Base-by-base conservation (phyloP, 257 asterid species). In the Lantana camara region DNA sequence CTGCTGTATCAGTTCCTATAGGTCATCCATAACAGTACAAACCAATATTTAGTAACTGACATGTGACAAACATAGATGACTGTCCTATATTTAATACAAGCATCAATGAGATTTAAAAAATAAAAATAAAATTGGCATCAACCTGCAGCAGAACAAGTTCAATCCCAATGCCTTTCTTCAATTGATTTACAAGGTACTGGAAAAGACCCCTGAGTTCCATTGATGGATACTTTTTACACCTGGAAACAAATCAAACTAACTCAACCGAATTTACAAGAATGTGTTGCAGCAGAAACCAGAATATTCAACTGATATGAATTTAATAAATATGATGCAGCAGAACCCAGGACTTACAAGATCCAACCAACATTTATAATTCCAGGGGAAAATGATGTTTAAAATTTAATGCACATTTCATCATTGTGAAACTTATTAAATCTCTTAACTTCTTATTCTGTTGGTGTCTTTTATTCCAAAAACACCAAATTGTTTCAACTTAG, bases 121-220 rank as follows among this genome's bases (percentile, higher is more conserved):
- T 47, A 73, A 61, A 63, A 50, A 35, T 27, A n/a, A n/a, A n/a
- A 48, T 27, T 57, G 20, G 16, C 20, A 73, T 57, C 50, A 53
- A 79, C 99, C 99, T 94, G 99, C 67, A 94, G 76, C 72, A 94
- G 86, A 74, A 90, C 89, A 72, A 94, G 99, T 83, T 94, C 99
- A 76, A 88, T 88, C 69, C 99, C 99, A 76, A 71, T 77, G 62
- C 99, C 99, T 75, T 82, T 90, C 84, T 94, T 94, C 88, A 94
- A 84, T 74, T 94, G 99, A 75, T 94, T 90, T 21, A 83, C 95
- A 66, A 94, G 97, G 77, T 94, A 94, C 84, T 94, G 99, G 80
- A 94, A 94, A 66, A 94, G 97, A 46, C 99, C 99, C 77, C 97
- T 77, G 69, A 94, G 94, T 77, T 94, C 99, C 99, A 94, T 90